A percentile compares a stretch with the other conserved stretches of the same genome.
These are phyloP conservation scores for Babesia ovata DNA, from an alignment of 169 alveolate genomes.

Conservation along the genomic window DNA sequence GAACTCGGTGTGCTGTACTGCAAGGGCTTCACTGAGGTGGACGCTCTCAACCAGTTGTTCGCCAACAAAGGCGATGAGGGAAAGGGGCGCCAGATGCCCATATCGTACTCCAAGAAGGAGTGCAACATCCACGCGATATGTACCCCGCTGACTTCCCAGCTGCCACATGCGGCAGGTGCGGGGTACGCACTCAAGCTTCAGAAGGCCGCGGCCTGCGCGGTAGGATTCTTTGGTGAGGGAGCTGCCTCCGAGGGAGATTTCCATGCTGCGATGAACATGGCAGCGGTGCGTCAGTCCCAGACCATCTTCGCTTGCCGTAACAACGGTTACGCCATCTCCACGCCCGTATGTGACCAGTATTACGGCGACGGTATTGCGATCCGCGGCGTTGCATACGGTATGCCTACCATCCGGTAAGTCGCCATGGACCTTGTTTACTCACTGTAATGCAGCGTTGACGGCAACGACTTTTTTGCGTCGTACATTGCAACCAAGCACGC, in stretches of 20 bases:
- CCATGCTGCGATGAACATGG: constrained; percentile 94
- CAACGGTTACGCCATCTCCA: constrained; percentile 94
- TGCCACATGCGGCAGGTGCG: constrained; percentile 95
- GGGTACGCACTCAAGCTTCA: constrained; percentile 91
- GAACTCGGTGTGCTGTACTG: constrained; percentile 91
- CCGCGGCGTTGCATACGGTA: constrained; percentile 93
- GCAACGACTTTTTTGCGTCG: constrained; percentile 93
- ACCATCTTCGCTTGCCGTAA: constrained; percentile 94
- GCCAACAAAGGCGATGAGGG: constrained; percentile 88
- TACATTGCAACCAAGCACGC: constrained; percentile 88
- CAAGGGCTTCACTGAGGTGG: constrained; percentile 89
- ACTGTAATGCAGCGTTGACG: constrained; percentile 78
- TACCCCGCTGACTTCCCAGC: constrained; percentile 93
- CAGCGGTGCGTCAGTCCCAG: constrained; percentile 89
- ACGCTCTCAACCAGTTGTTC: constrained; percentile 78
- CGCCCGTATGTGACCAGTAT: constrained; percentile 92
- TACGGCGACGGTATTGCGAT: constrained; percentile 95
- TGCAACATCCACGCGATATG: constrained; percentile 89
- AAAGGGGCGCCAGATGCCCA: constrained; percentile 97
- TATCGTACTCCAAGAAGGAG: constrained; percentile 88
- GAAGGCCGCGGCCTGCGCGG: constrained; percentile 86
- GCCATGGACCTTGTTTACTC: not conserved
- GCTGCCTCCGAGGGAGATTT: constrained; percentile 97
- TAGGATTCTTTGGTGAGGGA: constrained; percentile 95
- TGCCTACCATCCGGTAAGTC: constrained; percentile 83